phyloP scores from a whole-genome alignment of 2,329 filamentous ascomycete species.

The Leptographium wingfieldii region DNA sequence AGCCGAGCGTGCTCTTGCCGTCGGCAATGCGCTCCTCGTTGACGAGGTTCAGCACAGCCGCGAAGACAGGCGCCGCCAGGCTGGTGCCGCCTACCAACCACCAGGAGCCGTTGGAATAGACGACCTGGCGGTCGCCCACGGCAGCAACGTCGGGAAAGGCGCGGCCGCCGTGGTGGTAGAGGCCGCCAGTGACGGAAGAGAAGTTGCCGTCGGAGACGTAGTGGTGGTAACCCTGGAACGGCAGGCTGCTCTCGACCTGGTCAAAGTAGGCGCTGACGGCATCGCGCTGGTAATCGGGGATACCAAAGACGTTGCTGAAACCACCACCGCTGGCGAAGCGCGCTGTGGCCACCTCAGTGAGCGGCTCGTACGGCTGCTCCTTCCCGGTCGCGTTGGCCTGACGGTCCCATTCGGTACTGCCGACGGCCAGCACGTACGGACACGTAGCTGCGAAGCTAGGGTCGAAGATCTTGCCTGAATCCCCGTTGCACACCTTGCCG shows the following conservation, averaged over 20 bases:
- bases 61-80: conserved; percentile 43
- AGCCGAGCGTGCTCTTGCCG: conserved; percentile 27
- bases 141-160: conserved; percentile 15
- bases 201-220: conserved; percentile 1
- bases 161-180: conserved; percentile 13
- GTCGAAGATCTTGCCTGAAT: conserved; percentile 11
- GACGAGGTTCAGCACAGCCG: conserved; percentile 44
- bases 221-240: conserved; percentile 3
- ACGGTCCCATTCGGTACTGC: conserved; percentile 13
- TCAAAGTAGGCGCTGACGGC: conserved; percentile 15
- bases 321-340: conserved; percentile 26
- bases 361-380: neutral
- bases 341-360: conserved; percentile 13
- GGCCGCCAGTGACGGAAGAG: conserved; percentile 4
- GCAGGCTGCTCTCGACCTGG: conserved; percentile 8
- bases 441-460: conserved; percentile 18
- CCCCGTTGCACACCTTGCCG: conserved; percentile 12
- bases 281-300: conserved; percentile 28
- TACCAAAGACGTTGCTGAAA: conserved; percentile 16
- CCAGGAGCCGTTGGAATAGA: conserved; percentile 18
- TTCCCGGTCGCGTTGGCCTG: neutral
- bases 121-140: conserved; percentile 15
- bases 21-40: conserved; percentile 44
- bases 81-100: conserved; percentile 30
- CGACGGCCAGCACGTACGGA: conserved; percentile 36